Evolutionary conservation across 2,329 filamentous ascomycete species (phyloP), one percentile per base, ranked within the genome.

Genomic region (Phyllosticta citribraziliensis): DNA sequence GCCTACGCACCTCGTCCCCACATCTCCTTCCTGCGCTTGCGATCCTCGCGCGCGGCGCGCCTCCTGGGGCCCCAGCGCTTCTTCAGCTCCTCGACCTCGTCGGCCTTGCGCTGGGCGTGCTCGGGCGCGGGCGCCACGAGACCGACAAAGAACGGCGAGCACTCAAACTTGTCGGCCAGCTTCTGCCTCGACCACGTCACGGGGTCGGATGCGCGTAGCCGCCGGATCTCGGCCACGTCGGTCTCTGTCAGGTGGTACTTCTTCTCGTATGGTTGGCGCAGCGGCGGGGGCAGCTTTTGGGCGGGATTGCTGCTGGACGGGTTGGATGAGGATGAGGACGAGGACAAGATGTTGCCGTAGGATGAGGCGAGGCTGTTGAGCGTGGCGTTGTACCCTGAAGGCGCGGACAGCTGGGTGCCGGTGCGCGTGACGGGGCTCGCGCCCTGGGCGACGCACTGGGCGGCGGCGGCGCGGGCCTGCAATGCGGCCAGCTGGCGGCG

Each of bases 121-220:
- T 70, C 72, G 60, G 70, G 66, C 52, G 66, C 68, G 63, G 79
- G 80, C 30, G 80, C 81, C 64, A 84, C 81, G 75, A 86, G 76
- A 10, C 80, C 80, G 54, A 87, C 79, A 65, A 88, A 87, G 57
- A 86, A 80, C 62, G 81, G 77, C 61, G 79, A 84, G 72, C 84
- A 87, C 5, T 81, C 79, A 69, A 86, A 88, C 68, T 80, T 82
- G 70, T 84, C 80, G 50, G 85, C 84, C 65, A 88, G 70, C 67
- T 77, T 78, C 61, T 77, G 76, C 54, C 83, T 71, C 55, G 82
- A 86, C 84, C 85, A 88, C 62, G 74, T 74, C 64, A 78, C 74
- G 6, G 84, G 84, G 65, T 88, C 81, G 62, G 74, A 74, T 30
- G 70, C 67, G 55, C 85, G 75, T 58, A 88, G 73, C 51, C 68